phyloP scores from a whole-genome alignment of 768 basidiomycete genomes.

The Krasilnikovozyma curviuscula region DNA sequence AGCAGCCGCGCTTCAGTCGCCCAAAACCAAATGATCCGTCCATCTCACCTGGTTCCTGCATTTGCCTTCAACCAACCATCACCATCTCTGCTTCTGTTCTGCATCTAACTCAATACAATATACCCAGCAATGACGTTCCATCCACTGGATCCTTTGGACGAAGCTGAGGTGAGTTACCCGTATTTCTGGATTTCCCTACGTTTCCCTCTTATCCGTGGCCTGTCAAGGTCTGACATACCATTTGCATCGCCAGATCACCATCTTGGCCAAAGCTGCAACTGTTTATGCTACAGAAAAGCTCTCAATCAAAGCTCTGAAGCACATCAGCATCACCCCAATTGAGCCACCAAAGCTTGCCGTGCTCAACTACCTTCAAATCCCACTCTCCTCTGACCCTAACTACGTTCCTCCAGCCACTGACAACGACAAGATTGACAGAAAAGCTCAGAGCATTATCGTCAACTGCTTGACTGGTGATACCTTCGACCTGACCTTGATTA shows the following conservation, averaged over 20 bases:
- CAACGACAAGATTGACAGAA: background rate
- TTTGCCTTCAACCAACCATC: too few species aligned
- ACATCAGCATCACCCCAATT: slow-evolving; percentile 4
- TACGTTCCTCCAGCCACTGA: background rate
- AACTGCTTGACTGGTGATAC: background rate
- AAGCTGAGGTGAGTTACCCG: background rate
- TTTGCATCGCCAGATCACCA: background rate
- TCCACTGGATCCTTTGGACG: background rate
- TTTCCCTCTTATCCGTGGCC: background rate
- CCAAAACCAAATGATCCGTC: too few species aligned
- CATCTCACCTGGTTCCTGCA: too few species aligned
- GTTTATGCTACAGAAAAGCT: background rate
- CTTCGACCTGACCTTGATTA: background rate
- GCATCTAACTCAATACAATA: too few species aligned
- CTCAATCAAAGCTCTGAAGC: slow-evolving; percentile 1
- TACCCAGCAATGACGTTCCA: background rate
- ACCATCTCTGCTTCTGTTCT: too few species aligned
- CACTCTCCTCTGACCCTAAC: background rate
- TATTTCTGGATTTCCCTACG: background rate
- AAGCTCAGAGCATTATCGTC: background rate
- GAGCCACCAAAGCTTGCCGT: slow-evolving; percentile 13
- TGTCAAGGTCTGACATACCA: too few species aligned
- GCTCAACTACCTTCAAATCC: background rate
- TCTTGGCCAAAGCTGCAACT: background rate
- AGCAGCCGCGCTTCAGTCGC: too few species aligned